Percentiles rank a stretch among this genome's conserved stretches.
These are phyloP conservation scores for Capronia americana DNA, from an alignment of 2,329 filamentous ascomycete genomes.

Conservation along the genomic window DNA sequence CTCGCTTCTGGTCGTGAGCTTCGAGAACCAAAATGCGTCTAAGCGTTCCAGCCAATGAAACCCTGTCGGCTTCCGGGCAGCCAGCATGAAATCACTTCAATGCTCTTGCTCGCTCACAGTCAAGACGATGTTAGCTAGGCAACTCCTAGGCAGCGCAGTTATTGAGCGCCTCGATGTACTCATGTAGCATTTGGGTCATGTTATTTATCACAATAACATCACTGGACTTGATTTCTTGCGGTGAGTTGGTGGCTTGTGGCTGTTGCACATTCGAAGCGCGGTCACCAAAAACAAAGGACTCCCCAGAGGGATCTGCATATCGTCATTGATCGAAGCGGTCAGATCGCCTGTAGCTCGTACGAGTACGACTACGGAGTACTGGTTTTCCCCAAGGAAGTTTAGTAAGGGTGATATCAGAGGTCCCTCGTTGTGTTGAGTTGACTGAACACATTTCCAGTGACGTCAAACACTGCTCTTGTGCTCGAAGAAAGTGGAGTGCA, in stretches of 20 bases:
- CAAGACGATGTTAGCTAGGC: not conserved
- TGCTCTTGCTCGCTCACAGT: not conserved
- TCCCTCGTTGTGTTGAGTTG: not conserved
- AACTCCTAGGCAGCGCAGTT: not conserved
- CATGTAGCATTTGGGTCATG: not conserved
- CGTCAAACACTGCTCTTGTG: slow-evolving; percentile 2
- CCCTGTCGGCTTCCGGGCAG: not conserved
- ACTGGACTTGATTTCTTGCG: not conserved
- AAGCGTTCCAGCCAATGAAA: not conserved
- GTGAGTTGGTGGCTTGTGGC: not conserved
- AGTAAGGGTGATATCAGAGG: too few species aligned
- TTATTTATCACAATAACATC: too few species aligned
- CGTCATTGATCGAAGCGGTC: too few species aligned
- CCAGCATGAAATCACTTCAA: not conserved
- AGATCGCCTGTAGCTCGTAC: too few species aligned
- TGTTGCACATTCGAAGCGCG: not conserved
- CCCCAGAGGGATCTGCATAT: too few species aligned
- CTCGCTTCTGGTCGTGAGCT: too few species aligned
- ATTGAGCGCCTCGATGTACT: not conserved
- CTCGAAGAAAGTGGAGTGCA: not conserved
- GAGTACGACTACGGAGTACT: too few species aligned
- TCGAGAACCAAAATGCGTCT: too few species aligned
- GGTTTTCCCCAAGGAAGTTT: too few species aligned
- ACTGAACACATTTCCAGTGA: not conserved
- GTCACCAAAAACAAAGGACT: not conserved